These are phyloP conservation scores for Nepenthes gracilis DNA, from an alignment of 148 eudicot species.

Conservation along the genomic window DNA sequence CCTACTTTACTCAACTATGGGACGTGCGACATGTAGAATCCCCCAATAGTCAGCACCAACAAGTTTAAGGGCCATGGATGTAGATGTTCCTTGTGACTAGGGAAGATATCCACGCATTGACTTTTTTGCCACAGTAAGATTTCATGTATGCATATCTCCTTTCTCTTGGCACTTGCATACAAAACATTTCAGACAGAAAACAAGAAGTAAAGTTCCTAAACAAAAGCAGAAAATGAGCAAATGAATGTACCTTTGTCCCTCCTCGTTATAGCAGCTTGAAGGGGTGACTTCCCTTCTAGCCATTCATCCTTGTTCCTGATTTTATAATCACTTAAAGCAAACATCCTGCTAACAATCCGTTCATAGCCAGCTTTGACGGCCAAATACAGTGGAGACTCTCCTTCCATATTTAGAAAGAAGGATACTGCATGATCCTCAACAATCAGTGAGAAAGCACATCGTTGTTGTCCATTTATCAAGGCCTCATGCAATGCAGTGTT, in stretches of 20 bases:
- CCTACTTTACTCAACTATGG: too few relatives aligned
- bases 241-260: conserved; percentile 1
- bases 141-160: too few relatives aligned
- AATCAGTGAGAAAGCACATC: conserved; percentile 15
- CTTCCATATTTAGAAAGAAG: conserved; percentile 14
- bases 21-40: too few relatives aligned
- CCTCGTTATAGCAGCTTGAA: conserved; percentile 17
- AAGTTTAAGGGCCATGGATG: too few relatives aligned
- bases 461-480: conserved; percentile 7
- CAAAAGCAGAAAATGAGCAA: not conserved
- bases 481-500: conserved; percentile 26
- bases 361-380: conserved; percentile 22
- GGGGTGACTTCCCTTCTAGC: conserved; percentile 13
- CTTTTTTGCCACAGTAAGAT: too few relatives aligned
- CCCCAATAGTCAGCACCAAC: too few relatives aligned
- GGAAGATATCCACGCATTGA: too few relatives aligned
- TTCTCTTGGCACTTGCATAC: too few relatives aligned
- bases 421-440: conserved; percentile 4
- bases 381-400: conserved; percentile 20
- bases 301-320: not conserved
- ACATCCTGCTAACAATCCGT: conserved; percentile 12
- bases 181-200: too few relatives aligned
- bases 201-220: not conserved
- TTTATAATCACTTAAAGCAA: not conserved
- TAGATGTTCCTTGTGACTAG: too few relatives aligned